Evolutionary conservation across 495 filamentous ascomycete genomes (phyloP), one percentile per base, ranked within the genome.

Genomic region (Alectoria sarmentosa): DNA sequence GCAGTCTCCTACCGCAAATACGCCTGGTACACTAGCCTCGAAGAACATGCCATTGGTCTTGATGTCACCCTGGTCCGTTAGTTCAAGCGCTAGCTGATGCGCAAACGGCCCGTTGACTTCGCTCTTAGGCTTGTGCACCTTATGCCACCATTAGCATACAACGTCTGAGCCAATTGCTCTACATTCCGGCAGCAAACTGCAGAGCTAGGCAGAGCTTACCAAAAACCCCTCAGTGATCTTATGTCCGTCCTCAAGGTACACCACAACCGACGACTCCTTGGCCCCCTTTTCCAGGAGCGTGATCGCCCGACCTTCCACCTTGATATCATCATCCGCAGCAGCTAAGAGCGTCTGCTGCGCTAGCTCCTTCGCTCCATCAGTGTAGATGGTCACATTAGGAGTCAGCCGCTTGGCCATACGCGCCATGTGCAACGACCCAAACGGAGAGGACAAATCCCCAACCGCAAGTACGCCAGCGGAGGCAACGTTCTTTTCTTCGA

Each of bases 1-100:
- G 62, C 61, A 66, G 61, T 79, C 79, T 36, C 79, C 78, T 0
- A 63, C 74, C 3, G 72, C 78, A 73, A 79, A 80, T 0, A 74
- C 71, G 1, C 77, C 78, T 1, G 54, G n/a, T 21, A 75, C 64
- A 46, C 56, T 76, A 3, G 77, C 76, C 57, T 77, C 70, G 57
- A 72, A 58, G 58, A 76, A 78, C 0, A 73, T 73, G 23, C 56
- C 52, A 0, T 38, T 64, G 1, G 69, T 68, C 58, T 77, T 69
- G 26, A 79, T 67, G 41, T 74, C 71, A 11, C 74, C 74, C 14
- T 26, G 41, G 5, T 60, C 39, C 3, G 70, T 72, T 28, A 72
- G 48, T 39, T 77, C 69, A 23, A 81, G 61, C 1, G 66, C 72
- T 11, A 80, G 66, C 58, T 76, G 70, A 52, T 75, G 54, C 3